A percentile compares a stretch with the other conserved stretches of the same genome.
These are phyloP conservation scores for Aureobasidium sp. DNA, from an alignment of 2,329 filamentous ascomycete species.

Conservation along the genomic window DNA sequence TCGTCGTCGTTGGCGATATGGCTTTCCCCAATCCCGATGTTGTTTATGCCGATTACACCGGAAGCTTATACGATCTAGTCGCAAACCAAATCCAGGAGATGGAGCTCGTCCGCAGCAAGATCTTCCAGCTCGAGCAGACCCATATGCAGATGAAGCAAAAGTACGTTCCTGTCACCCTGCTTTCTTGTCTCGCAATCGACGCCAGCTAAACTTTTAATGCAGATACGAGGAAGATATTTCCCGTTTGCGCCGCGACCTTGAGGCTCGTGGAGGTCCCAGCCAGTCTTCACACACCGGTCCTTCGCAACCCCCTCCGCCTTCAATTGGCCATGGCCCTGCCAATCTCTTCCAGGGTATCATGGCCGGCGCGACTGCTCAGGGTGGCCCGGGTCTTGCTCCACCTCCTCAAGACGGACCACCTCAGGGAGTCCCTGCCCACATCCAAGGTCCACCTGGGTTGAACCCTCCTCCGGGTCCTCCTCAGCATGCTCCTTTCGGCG, in stretches of 20 bases:
- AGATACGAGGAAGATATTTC: constrained; percentile 93
- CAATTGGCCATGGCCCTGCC: constrained; percentile 78
- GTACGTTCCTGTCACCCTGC: constrained; percentile 45
- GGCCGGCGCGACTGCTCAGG: constrained; percentile 75
- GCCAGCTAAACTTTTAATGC: constrained; percentile 17
- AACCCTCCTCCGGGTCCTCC: constrained; percentile 50
- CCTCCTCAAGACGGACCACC: constrained; percentile 54
- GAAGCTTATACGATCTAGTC: constrained; percentile 46
- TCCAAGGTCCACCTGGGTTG: constrained; percentile 64
- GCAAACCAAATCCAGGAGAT: constrained; percentile 88
- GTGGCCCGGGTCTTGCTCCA: constrained; percentile 69
- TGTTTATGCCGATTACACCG: constrained; percentile 9
- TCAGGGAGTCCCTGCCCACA: constrained; percentile 50
- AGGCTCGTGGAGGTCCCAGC: constrained; percentile 55
- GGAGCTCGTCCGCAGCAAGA: constrained; percentile 86
- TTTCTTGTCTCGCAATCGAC: background rate
- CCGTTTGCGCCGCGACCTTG: constrained; percentile 80
- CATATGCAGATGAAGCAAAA: constrained; percentile 86
- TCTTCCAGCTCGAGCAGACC: constrained; percentile 84
- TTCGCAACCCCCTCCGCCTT: constrained; percentile 73
- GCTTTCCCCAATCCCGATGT: background rate
- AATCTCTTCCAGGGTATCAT: constrained; percentile 95
- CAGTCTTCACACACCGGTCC: constrained; percentile 65
- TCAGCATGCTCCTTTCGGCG: constrained; percentile 63
- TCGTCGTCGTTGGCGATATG: background rate